A percentile compares a stretch with the other conserved stretches of the same genome.
Conservation (phyloP, 495 filamentous ascomycete genomes). For the Astrocystis sublimbata region DNA sequence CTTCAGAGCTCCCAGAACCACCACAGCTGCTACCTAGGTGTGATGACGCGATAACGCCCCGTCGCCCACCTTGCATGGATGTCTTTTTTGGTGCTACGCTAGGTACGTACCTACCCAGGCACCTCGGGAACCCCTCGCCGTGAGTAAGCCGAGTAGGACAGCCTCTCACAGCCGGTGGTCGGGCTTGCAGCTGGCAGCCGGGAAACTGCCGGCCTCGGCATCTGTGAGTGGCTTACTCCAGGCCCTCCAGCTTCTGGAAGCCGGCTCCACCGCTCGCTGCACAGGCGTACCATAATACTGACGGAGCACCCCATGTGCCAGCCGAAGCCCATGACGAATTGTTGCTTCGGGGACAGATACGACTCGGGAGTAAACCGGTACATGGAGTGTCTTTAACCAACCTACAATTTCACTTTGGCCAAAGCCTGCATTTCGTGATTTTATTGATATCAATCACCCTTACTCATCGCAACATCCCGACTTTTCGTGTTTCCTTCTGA, state of each 20-base stretch:
- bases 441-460: neutral
- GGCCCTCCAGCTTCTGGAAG: neutral
- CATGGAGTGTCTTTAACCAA: neutral
- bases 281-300: neutral
- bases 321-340: neutral
- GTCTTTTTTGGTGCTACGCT: no score
- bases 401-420: neutral
- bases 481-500: neutral
- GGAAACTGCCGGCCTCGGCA: conserved; percentile 2
- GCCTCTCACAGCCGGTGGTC: no score
- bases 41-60: neutral
- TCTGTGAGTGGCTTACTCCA: neutral
- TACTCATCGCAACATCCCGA: neutral
- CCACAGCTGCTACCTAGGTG: no score
- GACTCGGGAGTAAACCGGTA: neutral
- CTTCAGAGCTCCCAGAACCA: no score
- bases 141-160: no score
- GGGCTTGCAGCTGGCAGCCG: conserved; percentile 8
- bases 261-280: neutral
- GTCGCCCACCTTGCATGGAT: no score
- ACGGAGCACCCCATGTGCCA: neutral
- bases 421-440: neutral
- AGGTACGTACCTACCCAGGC: no score
- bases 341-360: neutral
- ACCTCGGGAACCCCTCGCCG: no score